phyloP scores from a whole-genome alignment of 352 stramenopile species.

The Pilasporangium apinafurcum region DNA sequence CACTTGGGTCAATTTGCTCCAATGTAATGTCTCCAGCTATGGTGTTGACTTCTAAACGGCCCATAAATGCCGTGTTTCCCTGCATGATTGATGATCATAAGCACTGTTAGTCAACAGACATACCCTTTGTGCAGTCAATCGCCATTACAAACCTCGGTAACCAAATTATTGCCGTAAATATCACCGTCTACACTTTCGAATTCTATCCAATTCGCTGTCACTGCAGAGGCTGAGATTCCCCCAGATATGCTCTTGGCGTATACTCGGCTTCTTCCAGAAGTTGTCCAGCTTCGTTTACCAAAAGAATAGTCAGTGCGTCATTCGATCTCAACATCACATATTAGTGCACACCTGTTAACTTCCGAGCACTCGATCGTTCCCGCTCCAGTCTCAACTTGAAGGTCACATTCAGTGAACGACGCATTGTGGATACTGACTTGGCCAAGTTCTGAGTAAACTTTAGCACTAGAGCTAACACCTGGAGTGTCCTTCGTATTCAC shows the following conservation, averaged over 20 bases:
- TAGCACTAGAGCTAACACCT: constrained; percentile 16
- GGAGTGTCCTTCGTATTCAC: constrained; percentile 27
- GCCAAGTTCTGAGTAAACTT: constrained; percentile 40
- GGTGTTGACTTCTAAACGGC: constrained; percentile 52
- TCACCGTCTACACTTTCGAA: constrained; percentile 36
- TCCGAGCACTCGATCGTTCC: constrained; percentile 28
- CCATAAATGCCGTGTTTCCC: constrained; percentile 63
- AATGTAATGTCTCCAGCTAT: constrained; percentile 52
- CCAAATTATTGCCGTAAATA: constrained; percentile 24
- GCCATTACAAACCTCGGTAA: constrained; percentile 21
- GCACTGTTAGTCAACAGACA: not conserved
- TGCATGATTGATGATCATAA: constrained; percentile 5
- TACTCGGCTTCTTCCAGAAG: constrained; percentile 44
- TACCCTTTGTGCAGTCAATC: not conserved
- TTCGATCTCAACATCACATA: too few relatives aligned
- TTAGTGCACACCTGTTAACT: constrained; percentile 25
- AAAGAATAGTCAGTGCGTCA: too few relatives aligned
- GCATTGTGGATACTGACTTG: constrained; percentile 32
- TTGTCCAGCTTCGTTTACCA: constrained; percentile 22
- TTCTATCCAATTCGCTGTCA: constrained; percentile 57
- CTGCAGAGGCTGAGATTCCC: constrained; percentile 24
- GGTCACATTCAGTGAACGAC: constrained; percentile 46
- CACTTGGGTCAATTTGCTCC: constrained; percentile 34
- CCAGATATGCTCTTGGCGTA: constrained; percentile 36
- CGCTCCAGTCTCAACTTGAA: constrained; percentile 39